A percentile compares a stretch with the other conserved stretches of the same genome.
phyloP scores from a whole-genome alignment of 1,284 basidiomycete species.

The Pascua sp. region DNA sequence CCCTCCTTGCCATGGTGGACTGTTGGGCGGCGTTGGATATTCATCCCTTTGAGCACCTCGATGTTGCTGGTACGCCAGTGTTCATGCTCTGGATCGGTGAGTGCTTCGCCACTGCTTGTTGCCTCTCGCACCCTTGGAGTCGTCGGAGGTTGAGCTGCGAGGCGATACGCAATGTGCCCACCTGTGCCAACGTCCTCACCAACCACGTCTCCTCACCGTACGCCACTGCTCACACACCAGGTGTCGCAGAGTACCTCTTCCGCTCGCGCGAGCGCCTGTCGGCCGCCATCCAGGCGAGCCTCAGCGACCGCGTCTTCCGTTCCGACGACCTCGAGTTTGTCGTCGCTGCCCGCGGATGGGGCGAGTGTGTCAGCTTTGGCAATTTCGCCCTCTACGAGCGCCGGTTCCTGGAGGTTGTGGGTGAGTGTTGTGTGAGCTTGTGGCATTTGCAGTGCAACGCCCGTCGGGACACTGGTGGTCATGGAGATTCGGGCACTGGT shows the following conservation, averaged over 20 bases:
- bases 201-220: not conserved
- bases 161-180: not conserved
- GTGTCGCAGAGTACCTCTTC: conserved; percentile 95
- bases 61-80: conserved; percentile 90
- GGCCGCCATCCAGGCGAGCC: conserved; percentile 69
- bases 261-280: conserved; percentile 62
- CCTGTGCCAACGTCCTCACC: not conserved
- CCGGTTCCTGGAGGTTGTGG: conserved; percentile 74
- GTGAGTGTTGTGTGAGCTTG: conserved; percentile 28
- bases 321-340: conserved; percentile 92
- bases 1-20: conserved; percentile 97
- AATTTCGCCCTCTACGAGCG: conserved; percentile 82
- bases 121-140: no score
- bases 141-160: not conserved
- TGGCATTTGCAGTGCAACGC: not conserved
- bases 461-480: not conserved
- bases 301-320: conserved; percentile 76
- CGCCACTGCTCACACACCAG: conserved; percentile 17
- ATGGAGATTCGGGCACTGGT: not conserved
- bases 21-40: conserved; percentile 89
- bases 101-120: conserved; percentile 5
- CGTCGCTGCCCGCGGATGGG: conserved; percentile 93
- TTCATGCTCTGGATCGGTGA: conserved; percentile 89
- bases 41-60: conserved; percentile 85
- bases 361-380: conserved; percentile 88